A percentile compares a stretch with the other conserved stretches of the same genome.
Evolutionary conservation across 2,329 filamentous ascomycete species (phyloP).

Genomic region (Pseudogymnoascus verrucosus): DNA sequence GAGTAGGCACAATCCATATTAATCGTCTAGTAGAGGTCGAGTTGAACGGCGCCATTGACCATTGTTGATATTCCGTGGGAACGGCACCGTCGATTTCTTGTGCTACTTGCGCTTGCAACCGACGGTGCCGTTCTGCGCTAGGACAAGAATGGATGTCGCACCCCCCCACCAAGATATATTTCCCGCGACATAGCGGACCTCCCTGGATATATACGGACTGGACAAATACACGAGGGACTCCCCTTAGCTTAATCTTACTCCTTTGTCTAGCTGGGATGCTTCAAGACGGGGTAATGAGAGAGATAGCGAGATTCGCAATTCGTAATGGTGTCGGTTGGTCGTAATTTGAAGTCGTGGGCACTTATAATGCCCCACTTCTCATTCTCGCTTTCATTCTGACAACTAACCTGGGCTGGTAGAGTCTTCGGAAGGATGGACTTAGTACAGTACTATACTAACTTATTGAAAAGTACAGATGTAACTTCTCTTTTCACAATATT

Average conservation of each 20-base stretch:
- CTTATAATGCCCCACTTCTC: not conserved
- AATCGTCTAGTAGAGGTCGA: not conserved
- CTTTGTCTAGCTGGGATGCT: too few species aligned
- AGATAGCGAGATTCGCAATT: not conserved
- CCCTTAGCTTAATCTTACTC: too few species aligned
- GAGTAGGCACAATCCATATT: not conserved
- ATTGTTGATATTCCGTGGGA: not conserved
- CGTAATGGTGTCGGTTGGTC: not conserved
- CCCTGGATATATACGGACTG: too few species aligned
- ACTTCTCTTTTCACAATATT: not conserved
- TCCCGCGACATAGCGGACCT: too few species aligned
- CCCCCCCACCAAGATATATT: too few species aligned
- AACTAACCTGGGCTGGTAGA: not conserved
- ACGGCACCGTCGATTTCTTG: constrained; percentile 3
- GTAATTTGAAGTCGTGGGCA: not conserved
- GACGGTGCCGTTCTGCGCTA: not conserved
- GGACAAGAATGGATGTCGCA: not conserved
- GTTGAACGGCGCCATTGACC: not conserved
- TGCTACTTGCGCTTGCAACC: not conserved
- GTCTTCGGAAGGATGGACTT: not conserved
- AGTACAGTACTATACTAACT: not conserved
- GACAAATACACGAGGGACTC: too few species aligned
- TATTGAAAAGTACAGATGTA: not conserved
- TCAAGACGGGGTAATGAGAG: too few species aligned
- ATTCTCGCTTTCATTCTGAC: not conserved